Evolutionary conservation across 208 protist species (phyloP), one percentile per base, ranked within the genome.

Genomic region (Angomonas ambiguus): DNA sequence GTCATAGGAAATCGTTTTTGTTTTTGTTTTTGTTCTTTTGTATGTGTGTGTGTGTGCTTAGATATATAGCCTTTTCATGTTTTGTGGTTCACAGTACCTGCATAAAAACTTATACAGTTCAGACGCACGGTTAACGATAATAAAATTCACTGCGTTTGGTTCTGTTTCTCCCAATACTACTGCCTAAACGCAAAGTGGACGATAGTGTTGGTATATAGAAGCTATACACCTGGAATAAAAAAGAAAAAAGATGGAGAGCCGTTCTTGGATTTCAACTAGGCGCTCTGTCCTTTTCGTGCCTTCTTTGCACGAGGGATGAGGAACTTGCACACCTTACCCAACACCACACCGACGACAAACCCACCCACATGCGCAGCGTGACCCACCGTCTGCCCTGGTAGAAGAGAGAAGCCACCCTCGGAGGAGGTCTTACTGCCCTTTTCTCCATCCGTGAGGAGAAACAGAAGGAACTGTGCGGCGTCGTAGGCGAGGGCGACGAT

Each of bases 331-430:
- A 67, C 6, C n/a, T 65, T 57, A 2, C 79, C 85, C 16, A 87
- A 67, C 0, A 62, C 60, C 25, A 61, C 73, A 5, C 85, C 85
- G 1, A 60, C 70, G 31, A 71, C 55, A 62, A 87, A 87, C n/a
- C 85, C 85, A 10, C 85, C 81, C 24, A 87, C 57, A 59, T 91
- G 85, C 5, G 81, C 85, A 33, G 81, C 81, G 68, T 87, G 79
- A 8, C 81, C 85, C 16, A 87, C 74, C 20, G 72, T 77, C 67
- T 76, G 69, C 13, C 67, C 74, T 4, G 78, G 71, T 66, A 76
- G 53, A 51, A 81, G 24, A 51, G 71, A 74, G n/a, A 32, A 38
- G 20, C 18, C 10, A 20, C 45, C 24, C 18, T 20, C 45, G 24
- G 18, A 24, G 35, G 35, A 41, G 8, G 5, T 41, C 18, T 4